These are phyloP conservation scores for Carex sylvatica DNA, from an alignment of 202 grass and related monocot genomes.

Conservation along the genomic window DNA sequence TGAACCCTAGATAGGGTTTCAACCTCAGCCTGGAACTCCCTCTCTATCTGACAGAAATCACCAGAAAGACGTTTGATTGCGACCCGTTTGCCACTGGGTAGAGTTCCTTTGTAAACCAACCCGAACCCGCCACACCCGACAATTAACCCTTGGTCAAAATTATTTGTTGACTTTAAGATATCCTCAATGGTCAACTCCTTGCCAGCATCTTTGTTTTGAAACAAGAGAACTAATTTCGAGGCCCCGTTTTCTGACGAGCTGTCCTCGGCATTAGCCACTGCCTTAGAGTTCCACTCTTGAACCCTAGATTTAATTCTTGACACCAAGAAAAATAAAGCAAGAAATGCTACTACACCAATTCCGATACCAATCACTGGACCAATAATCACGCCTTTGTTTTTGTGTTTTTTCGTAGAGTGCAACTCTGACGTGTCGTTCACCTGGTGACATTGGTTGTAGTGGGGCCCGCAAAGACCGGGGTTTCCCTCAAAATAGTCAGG, in stretches of 20 bases:
- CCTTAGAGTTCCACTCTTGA: constrained; percentile 66
- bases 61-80: constrained; percentile 91
- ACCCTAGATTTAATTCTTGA: constrained; percentile 48
- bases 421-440: background rate
- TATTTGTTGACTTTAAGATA: constrained; percentile 81
- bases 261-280: constrained; percentile 80
- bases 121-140: constrained; percentile 92
- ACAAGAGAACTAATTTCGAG: constrained; percentile 76
- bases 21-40: constrained; percentile 90
- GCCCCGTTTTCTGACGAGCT: constrained; percentile 49
- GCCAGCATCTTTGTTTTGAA: constrained; percentile 62
- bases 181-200: constrained; percentile 77
- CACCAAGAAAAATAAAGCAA: constrained; percentile 40
- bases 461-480: constrained; percentile 39
- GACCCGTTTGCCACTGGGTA: constrained; percentile 64
- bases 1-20: constrained; percentile 86
- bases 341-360: constrained; percentile 40
- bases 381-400: constrained; percentile 40
- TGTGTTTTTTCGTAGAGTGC: background rate
- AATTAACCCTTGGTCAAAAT: constrained; percentile 84
- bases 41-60: constrained; percentile 84
- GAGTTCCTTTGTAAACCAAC: constrained; percentile 72
- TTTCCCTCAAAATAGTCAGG: constrained; percentile 63
- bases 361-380: constrained; percentile 52
- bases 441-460: background rate